phyloP scores from a whole-genome alignment of 2,329 filamentous ascomycete species.

The Eurotiales sp. region DNA sequence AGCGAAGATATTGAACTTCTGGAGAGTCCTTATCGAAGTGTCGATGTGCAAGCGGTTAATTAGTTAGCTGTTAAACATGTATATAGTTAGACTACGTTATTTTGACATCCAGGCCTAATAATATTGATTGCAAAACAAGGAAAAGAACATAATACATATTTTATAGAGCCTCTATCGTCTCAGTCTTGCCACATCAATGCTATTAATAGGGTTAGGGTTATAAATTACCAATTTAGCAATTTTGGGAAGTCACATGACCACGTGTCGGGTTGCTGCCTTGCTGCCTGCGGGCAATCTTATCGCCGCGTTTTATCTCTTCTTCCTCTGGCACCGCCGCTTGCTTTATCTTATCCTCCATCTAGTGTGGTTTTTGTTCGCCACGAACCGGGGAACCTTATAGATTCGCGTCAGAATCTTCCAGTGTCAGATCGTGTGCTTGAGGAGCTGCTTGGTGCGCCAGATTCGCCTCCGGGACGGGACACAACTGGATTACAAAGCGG shows the following conservation, averaged over 20 bases:
- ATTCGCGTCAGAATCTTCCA: not conserved
- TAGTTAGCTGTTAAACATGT: not conserved
- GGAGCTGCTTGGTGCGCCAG: not conserved
- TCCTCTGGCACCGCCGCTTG: too few species aligned
- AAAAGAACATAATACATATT: too few species aligned
- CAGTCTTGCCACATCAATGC: not conserved
- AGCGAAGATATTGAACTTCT: not conserved
- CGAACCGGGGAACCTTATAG: too few species aligned
- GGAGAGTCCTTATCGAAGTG: constrained; percentile 3
- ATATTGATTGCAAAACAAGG: too few species aligned
- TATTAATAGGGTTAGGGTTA: not conserved
- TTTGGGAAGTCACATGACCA: constrained; percentile 3
- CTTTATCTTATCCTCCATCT: too few species aligned
- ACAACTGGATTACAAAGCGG: constrained; percentile 15
- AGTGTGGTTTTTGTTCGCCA: too few species aligned
- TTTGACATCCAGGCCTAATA: too few species aligned
- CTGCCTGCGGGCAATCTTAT: not conserved
- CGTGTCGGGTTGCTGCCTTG: not conserved
- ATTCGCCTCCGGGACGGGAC: constrained; percentile 7
- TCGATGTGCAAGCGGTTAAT: constrained; percentile 4
- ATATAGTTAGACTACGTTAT: too few species aligned
- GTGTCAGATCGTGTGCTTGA: not conserved
- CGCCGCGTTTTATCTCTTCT: not conserved
- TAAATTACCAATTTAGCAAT: not conserved
- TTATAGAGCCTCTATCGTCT: not conserved